Evolutionary conservation across 768 basidiomycete species (phyloP).

Genomic region (Mycena latifolia): DNA sequence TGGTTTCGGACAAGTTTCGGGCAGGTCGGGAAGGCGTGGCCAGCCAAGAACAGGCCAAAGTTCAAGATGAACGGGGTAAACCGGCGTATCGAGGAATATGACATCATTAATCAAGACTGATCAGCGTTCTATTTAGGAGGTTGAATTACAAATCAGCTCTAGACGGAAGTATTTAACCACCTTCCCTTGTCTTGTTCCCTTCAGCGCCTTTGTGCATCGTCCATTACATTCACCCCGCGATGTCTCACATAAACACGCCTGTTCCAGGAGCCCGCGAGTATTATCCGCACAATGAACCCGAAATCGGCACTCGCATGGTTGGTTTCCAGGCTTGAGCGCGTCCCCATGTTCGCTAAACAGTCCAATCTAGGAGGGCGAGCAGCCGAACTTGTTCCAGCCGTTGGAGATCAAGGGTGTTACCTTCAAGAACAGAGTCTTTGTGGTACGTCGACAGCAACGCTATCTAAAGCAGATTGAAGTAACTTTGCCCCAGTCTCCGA

Average conservation of each 20-base stretch:
- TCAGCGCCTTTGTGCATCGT: too few relatives aligned
- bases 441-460: constrained; percentile 52
- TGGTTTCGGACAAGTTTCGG: too few relatives aligned
- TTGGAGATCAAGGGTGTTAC: constrained; percentile 68
- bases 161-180: too few relatives aligned
- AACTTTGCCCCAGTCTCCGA: constrained; percentile 70
- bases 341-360: background rate
- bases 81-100: too few relatives aligned
- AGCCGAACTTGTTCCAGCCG: constrained; percentile 75
- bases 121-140: too few relatives aligned
- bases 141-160: background rate
- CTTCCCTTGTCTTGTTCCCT: too few relatives aligned
- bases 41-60: too few relatives aligned
- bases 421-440: constrained; percentile 84
- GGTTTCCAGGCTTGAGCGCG: constrained; percentile 5
- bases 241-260: constrained; percentile 54
- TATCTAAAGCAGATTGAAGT: too few relatives aligned
- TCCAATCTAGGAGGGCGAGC: constrained; percentile 56
- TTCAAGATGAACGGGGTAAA: too few relatives aligned
- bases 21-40: too few relatives aligned
- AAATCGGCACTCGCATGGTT: constrained; percentile 56
- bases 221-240: too few relatives aligned
- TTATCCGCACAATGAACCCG: constrained; percentile 71
- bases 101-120: background rate
- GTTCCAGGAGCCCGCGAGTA: constrained; percentile 66